These are phyloP conservation scores for Acanthamoeba rhysodes DNA, from an alignment of 208 protist species.

Conservation along the genomic window DNA sequence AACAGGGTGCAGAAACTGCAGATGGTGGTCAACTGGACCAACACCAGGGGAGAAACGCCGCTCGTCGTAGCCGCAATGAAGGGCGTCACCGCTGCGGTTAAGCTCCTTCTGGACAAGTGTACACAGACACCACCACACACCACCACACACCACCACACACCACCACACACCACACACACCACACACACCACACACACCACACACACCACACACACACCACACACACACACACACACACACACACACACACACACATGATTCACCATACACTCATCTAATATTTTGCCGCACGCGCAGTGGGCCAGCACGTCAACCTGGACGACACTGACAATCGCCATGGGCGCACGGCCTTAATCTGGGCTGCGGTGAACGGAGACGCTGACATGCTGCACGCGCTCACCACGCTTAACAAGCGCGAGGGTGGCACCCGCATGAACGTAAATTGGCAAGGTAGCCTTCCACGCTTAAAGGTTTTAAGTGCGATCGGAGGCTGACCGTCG, in stretches of 20 bases:
- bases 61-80: neutral
- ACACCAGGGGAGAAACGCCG: neutral
- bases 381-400: neutral
- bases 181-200: neutral
- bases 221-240: neutral
- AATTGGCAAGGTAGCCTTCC: neutral
- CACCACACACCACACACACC: too few relatives aligned
- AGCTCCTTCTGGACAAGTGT: neutral
- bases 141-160: too few relatives aligned
- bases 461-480: too few relatives aligned
- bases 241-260: too few relatives aligned
- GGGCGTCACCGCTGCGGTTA: neutral
- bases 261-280: neutral
- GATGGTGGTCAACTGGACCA: neutral
- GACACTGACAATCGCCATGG: neutral
- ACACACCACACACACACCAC: too few relatives aligned
- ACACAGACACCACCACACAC: too few relatives aligned
- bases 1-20: neutral
- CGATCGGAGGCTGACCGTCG: neutral
- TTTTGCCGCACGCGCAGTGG: neutral
- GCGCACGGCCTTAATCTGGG: neutral
- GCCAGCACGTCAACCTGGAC: neutral
- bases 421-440: neutral
- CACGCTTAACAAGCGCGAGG: neutral
- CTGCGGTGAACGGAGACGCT: neutral